Evolutionary conservation across 176 grass and related monocot genomes (phyloP), one percentile per base, ranked within the genome.

Genomic region (Zizania latifolia): DNA sequence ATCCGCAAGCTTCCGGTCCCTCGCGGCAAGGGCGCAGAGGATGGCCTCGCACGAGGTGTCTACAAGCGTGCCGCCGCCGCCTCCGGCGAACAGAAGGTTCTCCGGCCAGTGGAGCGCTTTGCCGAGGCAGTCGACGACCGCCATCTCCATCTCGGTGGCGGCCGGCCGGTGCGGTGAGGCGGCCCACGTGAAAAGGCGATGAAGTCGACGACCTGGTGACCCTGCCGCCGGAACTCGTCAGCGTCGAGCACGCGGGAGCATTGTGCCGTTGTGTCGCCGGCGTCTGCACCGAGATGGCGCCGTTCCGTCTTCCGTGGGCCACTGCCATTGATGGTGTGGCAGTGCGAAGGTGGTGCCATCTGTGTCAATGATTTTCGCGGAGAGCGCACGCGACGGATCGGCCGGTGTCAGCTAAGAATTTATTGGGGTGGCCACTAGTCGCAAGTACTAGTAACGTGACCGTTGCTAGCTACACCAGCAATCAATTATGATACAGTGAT

Each of bases 41-140:
- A 90, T 32, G 71, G 87, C 83, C 80, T 93, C 87, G 80, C 87
- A 86, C 5, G 90, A 84, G 26, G 81, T 93, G 28, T 76, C 83
- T 2, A 85, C 54, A 6, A 93, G 38, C 23, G 88, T 86, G 41
- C 90, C 90, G 16, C 87, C 86, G 10, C 90, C 90, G 0, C 81
- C 84, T 0, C 81, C 80, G n/a, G 72, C 21, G 69, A 92, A 92
- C 8, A 88, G 21, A 1, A 88, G 2, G 11, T 9, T 13, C 4
- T 65, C 38, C 1, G 90, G 90, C 38, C 86, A 1, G 27, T 75
- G 60, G 11, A 92, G 75, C 63, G 80, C 83, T 17, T 55, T 88
- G 36, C 82, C 86, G 70, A 92, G 74, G 86, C 86, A 92, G 55
- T 92, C 85, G 6, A 88, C 79, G 33, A 83, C 78, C 19, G 85